Conservation (phyloP, 1,284 basidiomycete species). For the Rhodotorula mucilaginosa region DNA sequence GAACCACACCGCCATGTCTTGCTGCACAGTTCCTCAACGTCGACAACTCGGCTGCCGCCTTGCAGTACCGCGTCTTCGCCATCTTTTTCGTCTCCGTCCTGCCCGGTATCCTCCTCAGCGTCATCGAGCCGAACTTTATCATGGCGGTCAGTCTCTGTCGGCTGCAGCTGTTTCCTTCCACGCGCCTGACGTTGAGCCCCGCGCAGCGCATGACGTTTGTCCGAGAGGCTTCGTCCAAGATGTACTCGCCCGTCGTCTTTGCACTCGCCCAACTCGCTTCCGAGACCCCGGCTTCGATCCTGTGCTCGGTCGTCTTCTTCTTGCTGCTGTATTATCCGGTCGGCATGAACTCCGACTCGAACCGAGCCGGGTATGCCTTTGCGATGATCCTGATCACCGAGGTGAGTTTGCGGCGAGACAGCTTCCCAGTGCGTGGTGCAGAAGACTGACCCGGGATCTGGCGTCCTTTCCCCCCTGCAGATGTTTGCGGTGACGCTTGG, state of each 20-base stretch:
- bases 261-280: conserved; percentile 72
- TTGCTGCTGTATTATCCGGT: conserved; percentile 58
- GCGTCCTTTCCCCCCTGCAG: neutral
- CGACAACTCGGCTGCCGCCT: conserved; percentile 62
- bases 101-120: conserved; percentile 63
- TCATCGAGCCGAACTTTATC: conserved; percentile 83
- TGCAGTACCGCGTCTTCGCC: conserved; percentile 71
- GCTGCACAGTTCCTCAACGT: conserved; percentile 67
- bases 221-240: conserved; percentile 59
- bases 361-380: conserved; percentile 68
- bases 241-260: conserved; percentile 75
- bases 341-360: conserved; percentile 55
- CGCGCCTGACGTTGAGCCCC: too few species aligned
- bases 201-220: conserved; percentile 58
- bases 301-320: conserved; percentile 75
- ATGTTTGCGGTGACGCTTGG: conserved; percentile 5
- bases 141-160: too few species aligned
- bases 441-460: too few species aligned
- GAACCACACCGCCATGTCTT: conserved; percentile 58
- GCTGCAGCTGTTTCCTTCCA: too few species aligned
- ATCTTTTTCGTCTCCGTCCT: conserved; percentile 49
- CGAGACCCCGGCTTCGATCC: conserved; percentile 70
- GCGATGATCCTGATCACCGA: conserved; percentile 69
- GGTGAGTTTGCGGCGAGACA: neutral
- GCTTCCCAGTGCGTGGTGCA: too few species aligned